Evolutionary conservation across 192 early-diverging fungal species (phyloP), one percentile per base, ranked within the genome.

Genomic region (Rhizoclosmatium globosum): DNA sequence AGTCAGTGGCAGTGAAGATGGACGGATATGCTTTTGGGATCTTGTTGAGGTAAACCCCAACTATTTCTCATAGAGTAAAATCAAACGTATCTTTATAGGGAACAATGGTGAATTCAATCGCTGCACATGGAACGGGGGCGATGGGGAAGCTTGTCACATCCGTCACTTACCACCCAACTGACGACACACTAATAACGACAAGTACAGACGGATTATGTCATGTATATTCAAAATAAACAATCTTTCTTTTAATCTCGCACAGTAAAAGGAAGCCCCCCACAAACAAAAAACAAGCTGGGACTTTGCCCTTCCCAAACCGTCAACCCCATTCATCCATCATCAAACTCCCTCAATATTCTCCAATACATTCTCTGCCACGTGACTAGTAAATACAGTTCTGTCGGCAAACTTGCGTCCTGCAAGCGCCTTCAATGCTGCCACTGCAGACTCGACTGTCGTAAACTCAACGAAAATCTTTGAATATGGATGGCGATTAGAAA

Each of bases 321-420:
- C 31, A 31, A 31, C 31, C 31, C 31, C 31, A 31, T 31, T 31
- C 31, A 31, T 31, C 31, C 31, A 31, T 31, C 31, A 31, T 31
- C 31, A 31, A 31, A 31, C 31, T 31, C 31, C 31, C 31, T 31
- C 31, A 31, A 31, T 31, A 31, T 31, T 31, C 31, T 42, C 70
- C 47, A 78, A 80, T 56, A 71, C 80, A 45, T 95, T 91, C 4
- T 87, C 86, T 59, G 83, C 84, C 31, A 80, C 68, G 81, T 93
- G 97, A 74, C 90, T 90, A 3, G 96, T 92, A 68, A 99, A 83
- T 45, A 99, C 97, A 3, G 96, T 99, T 41, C 97, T 88, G 45
- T 95, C 94, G 58, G 92, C 92, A 83, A 99, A 99, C 86, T 93
- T 95, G 47, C 97, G 90, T 45, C 97, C 97, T 38, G 96, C 95